A percentile compares a stretch with the other conserved stretches of the same genome.
phyloP scores from a whole-genome alignment of 179 eudicot genomes.

The Drosera spatulata region DNA sequence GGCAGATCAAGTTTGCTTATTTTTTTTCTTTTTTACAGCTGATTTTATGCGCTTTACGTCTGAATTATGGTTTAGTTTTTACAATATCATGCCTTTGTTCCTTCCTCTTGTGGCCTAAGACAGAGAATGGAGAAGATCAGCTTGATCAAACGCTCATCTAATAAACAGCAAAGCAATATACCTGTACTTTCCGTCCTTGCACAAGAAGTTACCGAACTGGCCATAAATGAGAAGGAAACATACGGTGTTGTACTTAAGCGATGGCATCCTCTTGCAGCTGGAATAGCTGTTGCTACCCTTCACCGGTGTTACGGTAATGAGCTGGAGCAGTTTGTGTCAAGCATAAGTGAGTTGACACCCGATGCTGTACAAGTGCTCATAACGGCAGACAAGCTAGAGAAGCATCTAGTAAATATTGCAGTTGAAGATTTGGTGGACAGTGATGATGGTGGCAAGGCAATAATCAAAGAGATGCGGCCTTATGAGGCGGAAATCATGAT shows the following conservation, averaged over 20 bases:
- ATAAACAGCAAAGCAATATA: slow-evolving; percentile 46
- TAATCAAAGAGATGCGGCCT: slow-evolving; percentile 85
- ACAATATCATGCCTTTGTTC: background rate
- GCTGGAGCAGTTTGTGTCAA: slow-evolving; percentile 70
- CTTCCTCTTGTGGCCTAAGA: slow-evolving; percentile 9
- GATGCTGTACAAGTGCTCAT: slow-evolving; percentile 75
- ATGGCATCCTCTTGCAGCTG: slow-evolving; percentile 96
- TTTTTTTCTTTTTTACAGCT: too few species aligned
- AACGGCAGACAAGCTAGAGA: slow-evolving; percentile 84
- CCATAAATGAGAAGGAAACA: slow-evolving; percentile 70
- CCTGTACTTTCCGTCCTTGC: slow-evolving; percentile 77
- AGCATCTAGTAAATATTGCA: slow-evolving; percentile 79
- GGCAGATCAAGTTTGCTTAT: too few species aligned
- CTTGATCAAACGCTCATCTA: slow-evolving; percentile 50
- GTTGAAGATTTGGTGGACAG: slow-evolving; percentile 90
- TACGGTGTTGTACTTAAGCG: slow-evolving; percentile 69
- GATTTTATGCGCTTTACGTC: too few species aligned
- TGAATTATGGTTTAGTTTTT: too few species aligned
- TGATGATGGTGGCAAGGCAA: slow-evolving; percentile 88
- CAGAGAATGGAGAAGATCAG: slow-evolving; percentile 79
- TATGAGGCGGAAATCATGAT: slow-evolving; percentile 73
- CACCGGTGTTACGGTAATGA: slow-evolving; percentile 74
- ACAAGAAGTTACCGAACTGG: slow-evolving; percentile 75
- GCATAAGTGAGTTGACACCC: slow-evolving; percentile 76
- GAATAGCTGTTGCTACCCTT: slow-evolving; percentile 77